Evolutionary conservation across 768 basidiomycete species (phyloP), one percentile per base, ranked within the genome.

Genomic region (Boletus reticuloceps): DNA sequence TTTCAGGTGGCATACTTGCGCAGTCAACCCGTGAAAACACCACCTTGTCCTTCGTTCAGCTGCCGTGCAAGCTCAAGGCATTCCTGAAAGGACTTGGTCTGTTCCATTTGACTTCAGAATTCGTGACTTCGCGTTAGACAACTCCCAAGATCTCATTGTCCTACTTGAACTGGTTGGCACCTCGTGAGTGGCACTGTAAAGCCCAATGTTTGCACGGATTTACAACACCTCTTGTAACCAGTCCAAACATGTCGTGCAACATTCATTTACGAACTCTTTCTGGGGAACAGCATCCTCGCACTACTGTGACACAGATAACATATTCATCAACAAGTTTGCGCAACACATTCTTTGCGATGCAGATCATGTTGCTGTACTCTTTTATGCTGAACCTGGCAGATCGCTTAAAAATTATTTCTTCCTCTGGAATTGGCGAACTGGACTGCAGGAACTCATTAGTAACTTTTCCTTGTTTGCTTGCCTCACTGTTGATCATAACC

Each of bases 391-490:
- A 29, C 17, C 19, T 5, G 56, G 52, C 41, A 36, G 34, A 7
- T 14, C 48, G 1, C 41, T 38, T 38, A 22, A 34, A 12, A 54
- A 57, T 25, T 55, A 50, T 31, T 65, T 75, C 3, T 40, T 67
- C n/a, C 50, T 75, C 27, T 74, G 69, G 72, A 61, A 74, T 38
- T 75, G 74, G 74, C 64, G 61, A 48, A 71, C 54, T 37, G 72
- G 72, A 17, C 43, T 41, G 4, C 50, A 61, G 14, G 52, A 69
- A 58, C 55, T 69, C n/a, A 74, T 74, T n/a, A 55, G 65, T 68
- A 13, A 20, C 51, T 22, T 1, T 39, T 34, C 16, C 22, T 38
- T 52, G n/a, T 36, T 42, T 47, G 1, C 19, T 25, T 36, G 6
- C 19, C 20, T 48, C 27, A 7, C 27, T 25, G 19, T 34, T 59